phyloP scores from a whole-genome alignment of 352 stramenopile genomes.

The Globisporangium cylindrosporum region DNA sequence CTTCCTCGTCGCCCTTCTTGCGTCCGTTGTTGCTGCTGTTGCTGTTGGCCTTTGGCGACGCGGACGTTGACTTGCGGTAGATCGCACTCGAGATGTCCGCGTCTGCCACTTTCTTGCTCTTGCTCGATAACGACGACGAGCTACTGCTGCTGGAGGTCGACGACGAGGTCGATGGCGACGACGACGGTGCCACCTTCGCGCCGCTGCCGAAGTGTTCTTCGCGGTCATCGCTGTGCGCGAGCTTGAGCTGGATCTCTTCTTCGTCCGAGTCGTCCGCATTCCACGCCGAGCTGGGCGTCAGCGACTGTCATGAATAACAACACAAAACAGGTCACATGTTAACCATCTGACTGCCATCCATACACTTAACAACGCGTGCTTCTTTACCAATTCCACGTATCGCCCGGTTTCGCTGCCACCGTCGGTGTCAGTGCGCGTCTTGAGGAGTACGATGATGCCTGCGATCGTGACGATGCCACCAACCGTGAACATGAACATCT shows the following conservation, averaged over 20 bases:
- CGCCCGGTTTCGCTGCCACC: constrained; percentile 27
- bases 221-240: constrained; percentile 25
- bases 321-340: constrained; percentile 8
- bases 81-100: constrained; percentile 39
- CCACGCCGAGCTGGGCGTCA: constrained; percentile 79
- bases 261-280: constrained; percentile 81
- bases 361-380: background rate
- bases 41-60: constrained; percentile 20
- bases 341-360: background rate
- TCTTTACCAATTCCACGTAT: constrained; percentile 70
- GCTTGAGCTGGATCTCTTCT: constrained; percentile 72
- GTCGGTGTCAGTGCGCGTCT: constrained; percentile 34
- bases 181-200: constrained; percentile 25
- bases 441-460: constrained; percentile 75
- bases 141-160: constrained; percentile 17
- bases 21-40: background rate
- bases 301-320: constrained; percentile 32
- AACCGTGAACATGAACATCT: constrained; percentile 80
- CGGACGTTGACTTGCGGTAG: constrained; percentile 33
- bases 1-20: constrained; percentile 49
- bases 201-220: constrained; percentile 12
- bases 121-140: constrained; percentile 8
- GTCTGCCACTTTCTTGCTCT: constrained; percentile 21
- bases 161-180: constrained; percentile 23
- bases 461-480: constrained; percentile 73